Conservation (phyloP, 2,329 filamentous ascomycete genomes). For the Furcasterigmium sp. region DNA sequence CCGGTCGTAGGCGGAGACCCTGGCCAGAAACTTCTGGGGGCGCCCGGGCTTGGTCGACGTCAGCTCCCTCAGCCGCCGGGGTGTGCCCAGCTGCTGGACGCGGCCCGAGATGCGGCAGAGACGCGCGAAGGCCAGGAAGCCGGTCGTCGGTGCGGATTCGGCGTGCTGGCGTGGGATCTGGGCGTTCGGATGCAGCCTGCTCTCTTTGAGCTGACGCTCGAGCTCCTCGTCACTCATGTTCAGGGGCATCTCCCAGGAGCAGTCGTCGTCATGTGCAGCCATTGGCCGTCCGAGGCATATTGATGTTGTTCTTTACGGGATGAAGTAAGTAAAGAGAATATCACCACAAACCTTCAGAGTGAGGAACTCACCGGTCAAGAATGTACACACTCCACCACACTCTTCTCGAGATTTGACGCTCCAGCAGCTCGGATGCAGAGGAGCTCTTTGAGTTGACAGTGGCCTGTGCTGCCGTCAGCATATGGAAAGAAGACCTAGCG, state of each 20-base stretch:
- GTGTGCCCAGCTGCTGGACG: conserved; percentile 17
- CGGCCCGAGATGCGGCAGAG: conserved; percentile 19
- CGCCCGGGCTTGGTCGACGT: conserved; percentile 1
- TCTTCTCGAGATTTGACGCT: conserved; percentile 16
- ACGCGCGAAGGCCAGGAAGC: conserved; percentile 19
- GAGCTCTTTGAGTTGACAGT: not conserved
- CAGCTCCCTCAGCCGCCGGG: conserved; percentile 9
- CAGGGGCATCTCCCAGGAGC: conserved; percentile 19
- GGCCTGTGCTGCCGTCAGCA: conserved; percentile 11
- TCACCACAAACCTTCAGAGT: no score
- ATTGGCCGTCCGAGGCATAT: conserved; percentile 22
- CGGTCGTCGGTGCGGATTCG: conserved; percentile 10
- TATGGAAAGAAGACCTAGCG: no score
- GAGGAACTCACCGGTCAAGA: conserved; percentile 16
- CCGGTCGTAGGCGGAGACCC: conserved; percentile 11
- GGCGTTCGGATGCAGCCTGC: no score
- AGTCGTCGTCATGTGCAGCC: conserved; percentile 23
- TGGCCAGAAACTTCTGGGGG: conserved; percentile 5
- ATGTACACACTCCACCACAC: conserved; percentile 24
- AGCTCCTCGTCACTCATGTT: conserved; percentile 19
- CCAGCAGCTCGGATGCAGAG: conserved; percentile 2
- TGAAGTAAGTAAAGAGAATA: no score
- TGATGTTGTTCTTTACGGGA: conserved; percentile 19
- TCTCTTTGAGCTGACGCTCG: conserved; percentile 6
- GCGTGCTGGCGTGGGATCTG: not conserved